Conservation (phyloP, 306 rosid genomes). For the Mimosa pudica region DNA sequence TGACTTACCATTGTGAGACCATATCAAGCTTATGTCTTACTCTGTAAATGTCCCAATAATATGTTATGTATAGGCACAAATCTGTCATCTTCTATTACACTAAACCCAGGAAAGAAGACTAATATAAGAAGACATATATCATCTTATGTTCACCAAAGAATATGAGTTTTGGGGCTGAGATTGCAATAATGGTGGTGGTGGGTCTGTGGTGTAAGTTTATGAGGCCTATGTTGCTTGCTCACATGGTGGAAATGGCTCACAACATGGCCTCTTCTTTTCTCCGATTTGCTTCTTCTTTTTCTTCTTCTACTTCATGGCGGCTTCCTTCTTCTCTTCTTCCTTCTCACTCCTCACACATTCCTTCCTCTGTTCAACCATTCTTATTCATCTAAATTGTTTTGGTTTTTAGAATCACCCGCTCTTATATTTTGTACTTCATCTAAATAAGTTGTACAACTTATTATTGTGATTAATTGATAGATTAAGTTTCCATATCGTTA, state of each 20-base stretch:
- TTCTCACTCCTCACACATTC: background rate
- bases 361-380: background rate
- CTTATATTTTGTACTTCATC: background rate
- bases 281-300: background rate
- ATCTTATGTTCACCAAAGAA: background rate
- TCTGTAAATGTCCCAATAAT: background rate
- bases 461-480: background rate
- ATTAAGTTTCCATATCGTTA: background rate
- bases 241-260: constrained; percentile 27
- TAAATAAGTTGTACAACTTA: background rate
- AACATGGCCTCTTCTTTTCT: constrained; percentile 1
- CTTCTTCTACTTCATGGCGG: background rate
- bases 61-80: too few species aligned
- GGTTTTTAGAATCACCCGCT: background rate
- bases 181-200: constrained; percentile 29
- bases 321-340: background rate
- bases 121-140: background rate
- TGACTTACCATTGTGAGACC: background rate
- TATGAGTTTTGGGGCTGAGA: constrained; percentile 42
- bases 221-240: constrained; percentile 44
- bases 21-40: background rate
- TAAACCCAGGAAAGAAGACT: background rate
- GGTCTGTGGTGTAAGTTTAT: constrained; percentile 49
- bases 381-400: background rate
- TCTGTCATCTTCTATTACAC: too few species aligned